phyloP scores from a whole-genome alignment of 2,329 filamentous ascomycete species.

The Drechslerella stenobrocha region DNA sequence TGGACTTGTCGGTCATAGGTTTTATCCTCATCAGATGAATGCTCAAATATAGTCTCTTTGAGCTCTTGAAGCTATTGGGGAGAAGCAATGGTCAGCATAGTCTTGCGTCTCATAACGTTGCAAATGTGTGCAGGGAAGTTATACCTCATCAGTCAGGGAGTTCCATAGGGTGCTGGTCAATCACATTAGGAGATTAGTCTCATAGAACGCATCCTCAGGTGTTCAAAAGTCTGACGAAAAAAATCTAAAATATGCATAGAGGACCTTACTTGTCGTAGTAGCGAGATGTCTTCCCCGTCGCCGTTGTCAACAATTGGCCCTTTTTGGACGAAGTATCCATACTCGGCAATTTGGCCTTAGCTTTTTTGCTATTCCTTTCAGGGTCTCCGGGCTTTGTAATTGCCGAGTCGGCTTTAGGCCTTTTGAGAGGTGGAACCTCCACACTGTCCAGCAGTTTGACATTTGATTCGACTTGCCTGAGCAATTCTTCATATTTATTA shows the following conservation, averaged over 20 bases:
- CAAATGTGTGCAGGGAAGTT: not conserved
- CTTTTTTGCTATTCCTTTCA: conserved; percentile 16
- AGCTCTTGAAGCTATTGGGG: conserved; percentile 31
- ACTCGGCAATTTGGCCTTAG: too few relatives aligned
- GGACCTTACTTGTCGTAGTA: conserved; percentile 39
- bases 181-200: not conserved
- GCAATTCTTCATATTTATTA: conserved; percentile 39
- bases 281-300: conserved; percentile 24
- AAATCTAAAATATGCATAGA: not conserved
- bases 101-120: not conserved
- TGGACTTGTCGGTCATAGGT: conserved; percentile 15
- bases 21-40: conserved; percentile 34
- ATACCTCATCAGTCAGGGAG: conserved; percentile 29
- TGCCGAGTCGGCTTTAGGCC: not conserved
- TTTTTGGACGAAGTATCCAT: not conserved
- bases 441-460: conserved; percentile 24
- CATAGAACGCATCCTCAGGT: too few relatives aligned
- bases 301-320: conserved; percentile 11
- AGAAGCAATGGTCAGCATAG: not conserved
- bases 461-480: conserved; percentile 42
- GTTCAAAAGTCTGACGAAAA: not conserved
- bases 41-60: conserved; percentile 29
- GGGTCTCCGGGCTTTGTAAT: conserved; percentile 8
- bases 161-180: conserved; percentile 40
- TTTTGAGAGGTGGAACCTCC: conserved; percentile 4